Base-by-base conservation (phyloP, 2,329 filamentous ascomycete species). In the Penicillium oxalicum region DNA sequence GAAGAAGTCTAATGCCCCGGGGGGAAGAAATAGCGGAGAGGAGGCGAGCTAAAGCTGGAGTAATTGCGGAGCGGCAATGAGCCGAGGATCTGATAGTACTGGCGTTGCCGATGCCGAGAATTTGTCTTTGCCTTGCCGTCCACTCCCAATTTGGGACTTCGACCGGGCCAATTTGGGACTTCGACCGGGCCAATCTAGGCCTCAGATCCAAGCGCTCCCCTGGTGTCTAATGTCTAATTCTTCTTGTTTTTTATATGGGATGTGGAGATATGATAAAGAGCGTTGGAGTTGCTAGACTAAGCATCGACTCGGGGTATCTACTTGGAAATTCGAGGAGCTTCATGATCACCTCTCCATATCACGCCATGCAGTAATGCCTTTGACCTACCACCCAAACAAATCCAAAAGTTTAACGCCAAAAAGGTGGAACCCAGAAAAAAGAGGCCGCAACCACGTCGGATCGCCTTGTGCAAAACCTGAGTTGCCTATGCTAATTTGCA, bases 241-340 rank as follows among this genome's bases (percentile, higher is more conserved):
- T 18, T 18, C 2, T 18, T 18, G 18, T 32, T 5, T 4, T 32
- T 32, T 32, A 2, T 8, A 13, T 3, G 40, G n/a, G 9, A 18
- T 9, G 12, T 26, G 24, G 9, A 34, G 58, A 59, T 49, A 60
- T 54, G 35, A 60, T 56, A 55, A 58, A 61, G 54, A 63, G 60
- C 57, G 60, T 64, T 53, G 60, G 63, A 66, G 61, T 63, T 63
- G 63, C 60, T 67, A 69, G 64, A 71, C 63, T 70, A 66, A 74
- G 71, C 71, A 62, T 74, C 71, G 64, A 74, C 71, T 74, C 71
- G 70, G 71, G 71, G 70, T 73, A 72, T 73, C 70, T 73, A 69
- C 64, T 68, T 69, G 61, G 57, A 62, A 69, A 70, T 66, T 71
- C 70, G 71, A 74, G 71, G 71, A 73, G 71, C 71, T 73, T 68